Percentiles rank a stretch among this genome's conserved stretches.
Evolutionary conservation across 352 stramenopile species (phyloP).

Genomic region (Phytophthora aleatoria): DNA sequence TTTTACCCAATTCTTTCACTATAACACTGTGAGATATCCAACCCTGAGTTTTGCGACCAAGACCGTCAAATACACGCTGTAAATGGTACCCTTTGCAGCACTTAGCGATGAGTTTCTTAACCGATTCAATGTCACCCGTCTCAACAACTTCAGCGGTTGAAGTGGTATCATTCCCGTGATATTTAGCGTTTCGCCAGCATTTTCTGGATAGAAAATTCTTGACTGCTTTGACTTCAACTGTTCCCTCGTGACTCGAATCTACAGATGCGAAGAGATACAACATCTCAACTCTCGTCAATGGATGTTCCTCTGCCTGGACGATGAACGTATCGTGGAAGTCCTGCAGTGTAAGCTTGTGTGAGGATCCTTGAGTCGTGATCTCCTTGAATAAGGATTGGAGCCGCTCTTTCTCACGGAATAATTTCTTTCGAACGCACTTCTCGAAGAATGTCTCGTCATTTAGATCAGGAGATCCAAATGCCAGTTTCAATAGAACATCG

Average conservation of each 20-base stretch:
- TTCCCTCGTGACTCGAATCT: slow-evolving; percentile 27
- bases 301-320: background rate
- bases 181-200: slow-evolving; percentile 27
- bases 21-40: slow-evolving; percentile 20
- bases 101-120: slow-evolving; percentile 18
- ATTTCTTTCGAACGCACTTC: slow-evolving; percentile 24
- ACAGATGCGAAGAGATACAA: slow-evolving; percentile 47
- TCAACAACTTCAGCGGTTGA: background rate
- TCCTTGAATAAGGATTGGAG: slow-evolving; percentile 24
- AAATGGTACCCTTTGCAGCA: slow-evolving; percentile 41
- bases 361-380: slow-evolving; percentile 16
- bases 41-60: slow-evolving; percentile 7
- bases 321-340: slow-evolving; percentile 24
- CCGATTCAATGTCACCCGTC: slow-evolving; percentile 1
- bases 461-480: slow-evolving; percentile 49
- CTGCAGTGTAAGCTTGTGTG: slow-evolving; percentile 18
- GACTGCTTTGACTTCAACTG: slow-evolving; percentile 30
- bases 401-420: slow-evolving; percentile 18
- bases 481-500: slow-evolving; percentile 55
- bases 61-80: slow-evolving; percentile 13
- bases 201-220: slow-evolving; percentile 30
- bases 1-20: slow-evolving; percentile 23
- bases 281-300: slow-evolving; percentile 31
- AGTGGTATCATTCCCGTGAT: background rate
- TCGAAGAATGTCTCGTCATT: slow-evolving; percentile 28